Percentiles rank a stretch among this genome's conserved stretches.
Conservation (phyloP, 2,329 filamentous ascomycete genomes). For the Emergomyces africanus region DNA sequence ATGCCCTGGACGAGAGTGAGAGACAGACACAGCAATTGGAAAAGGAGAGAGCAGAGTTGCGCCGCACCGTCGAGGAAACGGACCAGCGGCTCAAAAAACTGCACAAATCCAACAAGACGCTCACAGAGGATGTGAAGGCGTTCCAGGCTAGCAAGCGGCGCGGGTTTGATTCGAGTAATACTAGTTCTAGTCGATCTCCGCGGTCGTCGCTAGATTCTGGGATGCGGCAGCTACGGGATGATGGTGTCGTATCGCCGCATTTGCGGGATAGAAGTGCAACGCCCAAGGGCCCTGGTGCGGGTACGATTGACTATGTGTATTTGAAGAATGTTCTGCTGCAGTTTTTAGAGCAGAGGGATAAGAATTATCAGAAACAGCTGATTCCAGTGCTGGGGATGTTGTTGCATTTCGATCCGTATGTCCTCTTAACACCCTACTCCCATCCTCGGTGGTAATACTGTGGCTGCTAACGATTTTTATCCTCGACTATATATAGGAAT, state of each 20-base stretch:
- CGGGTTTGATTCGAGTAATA: constrained; percentile 29
- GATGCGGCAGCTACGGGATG: background rate
- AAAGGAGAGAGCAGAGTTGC: constrained; percentile 64
- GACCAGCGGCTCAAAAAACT: constrained; percentile 67
- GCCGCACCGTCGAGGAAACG: constrained; percentile 64
- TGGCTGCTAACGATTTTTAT: constrained; percentile 14
- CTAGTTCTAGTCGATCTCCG: constrained; percentile 36
- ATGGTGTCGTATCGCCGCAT: constrained; percentile 34
- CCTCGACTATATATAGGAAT: constrained; percentile 30
- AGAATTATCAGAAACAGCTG: constrained; percentile 54
- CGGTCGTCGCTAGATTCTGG: constrained; percentile 11
- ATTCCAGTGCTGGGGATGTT: constrained; percentile 54
- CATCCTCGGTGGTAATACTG: background rate
- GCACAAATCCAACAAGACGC: constrained; percentile 51
- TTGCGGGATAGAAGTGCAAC: constrained; percentile 24
- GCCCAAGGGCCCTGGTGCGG: constrained; percentile 18
- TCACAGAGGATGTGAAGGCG: constrained; percentile 45
- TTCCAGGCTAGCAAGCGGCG: constrained; percentile 14
- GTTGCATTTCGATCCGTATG: constrained; percentile 51
- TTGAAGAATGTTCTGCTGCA: constrained; percentile 54
- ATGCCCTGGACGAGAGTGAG: constrained; percentile 78
- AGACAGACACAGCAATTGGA: constrained; percentile 71
- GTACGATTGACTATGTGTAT: constrained; percentile 47
- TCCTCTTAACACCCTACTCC: constrained; percentile 4
- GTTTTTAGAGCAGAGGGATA: constrained; percentile 54